Percentiles rank a stretch among this genome's conserved stretches.
Evolutionary conservation across 352 stramenopile genomes (phyloP).

Genomic region (Pythium scleroteichum): DNA sequence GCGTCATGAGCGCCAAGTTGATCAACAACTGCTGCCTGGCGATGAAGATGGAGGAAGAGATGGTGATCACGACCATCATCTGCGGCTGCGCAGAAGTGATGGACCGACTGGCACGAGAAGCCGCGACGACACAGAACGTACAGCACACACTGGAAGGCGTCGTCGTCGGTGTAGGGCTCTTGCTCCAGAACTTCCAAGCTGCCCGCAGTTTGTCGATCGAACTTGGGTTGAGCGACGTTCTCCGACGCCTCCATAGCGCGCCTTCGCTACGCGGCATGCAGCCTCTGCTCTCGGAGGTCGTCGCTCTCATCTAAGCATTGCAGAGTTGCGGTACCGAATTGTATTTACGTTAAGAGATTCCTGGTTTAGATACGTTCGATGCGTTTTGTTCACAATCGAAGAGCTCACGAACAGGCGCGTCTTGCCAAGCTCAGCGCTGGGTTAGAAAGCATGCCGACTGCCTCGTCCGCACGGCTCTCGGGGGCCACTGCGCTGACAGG

Average conservation of each 20-base stretch:
- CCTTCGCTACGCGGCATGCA: slow-evolving; percentile 48
- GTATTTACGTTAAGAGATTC: slow-evolving; percentile 22
- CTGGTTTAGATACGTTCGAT: not conserved
- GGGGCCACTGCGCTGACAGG: not conserved
- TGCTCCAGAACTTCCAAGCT: slow-evolving; percentile 62
- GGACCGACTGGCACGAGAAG: slow-evolving; percentile 49
- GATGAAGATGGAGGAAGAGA: slow-evolving; percentile 64
- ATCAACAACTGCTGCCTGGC: slow-evolving; percentile 76
- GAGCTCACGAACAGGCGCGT: slow-evolving; percentile 6
- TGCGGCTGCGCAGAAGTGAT: slow-evolving; percentile 70
- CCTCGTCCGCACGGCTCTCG: slow-evolving; percentile 15
- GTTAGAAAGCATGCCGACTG: slow-evolving; percentile 11
- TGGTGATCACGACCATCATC: slow-evolving; percentile 70
- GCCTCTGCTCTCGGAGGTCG: slow-evolving; percentile 58
- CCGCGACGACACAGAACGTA: slow-evolving; percentile 35
- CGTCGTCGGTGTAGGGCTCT: slow-evolving; percentile 57
- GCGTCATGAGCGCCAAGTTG: slow-evolving; percentile 56
- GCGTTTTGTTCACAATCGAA: no score
- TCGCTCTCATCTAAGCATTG: slow-evolving; percentile 51
- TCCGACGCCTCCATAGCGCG: slow-evolving; percentile 48
- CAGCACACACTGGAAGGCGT: slow-evolving; percentile 52
- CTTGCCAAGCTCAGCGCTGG: no score
- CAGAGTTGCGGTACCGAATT: not conserved
- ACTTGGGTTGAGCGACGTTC: slow-evolving; percentile 64
- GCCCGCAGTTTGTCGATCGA: slow-evolving; percentile 62